Evolutionary conservation across 768 basidiomycete species (phyloP), one percentile per base, ranked within the genome.

Genomic region (Butyriboletus loyo): DNA sequence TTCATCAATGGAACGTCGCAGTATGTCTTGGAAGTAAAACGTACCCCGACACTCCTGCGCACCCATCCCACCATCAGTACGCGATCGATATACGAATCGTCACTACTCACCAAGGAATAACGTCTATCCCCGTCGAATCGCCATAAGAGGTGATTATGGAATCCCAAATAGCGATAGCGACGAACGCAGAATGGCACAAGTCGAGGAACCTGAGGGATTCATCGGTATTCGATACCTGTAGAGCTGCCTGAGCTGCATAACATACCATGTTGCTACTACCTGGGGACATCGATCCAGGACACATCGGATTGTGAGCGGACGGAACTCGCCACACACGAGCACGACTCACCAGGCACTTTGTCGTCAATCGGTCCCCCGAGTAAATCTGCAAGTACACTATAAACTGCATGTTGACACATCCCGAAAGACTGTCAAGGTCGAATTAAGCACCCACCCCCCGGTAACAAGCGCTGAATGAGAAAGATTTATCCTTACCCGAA

Each of bases 321-420:
- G 13, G 11, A 32, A 30, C 5, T 22, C 14, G 14, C 0, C 19
- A 37, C 28, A 32, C 11, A 1, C 30, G n/a, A 37, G 27, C 1
- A 7, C 14, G 22, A 50, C 64, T 49, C 13, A 67, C 65, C 40
- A 66, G 30, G 1, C 25, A 42, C 41, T 56, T 60, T 37, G 46
- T 62, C n/a, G 22, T 46, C 65, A 55, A 57, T 28, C 36, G 35
- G 11, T 66, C 64, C 5, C 11, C 14, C 3, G 63, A 27, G 36
- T 59, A 57, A 22, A 34, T 7, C 25, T 64, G 59, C 56, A 42
- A 67, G 38, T 65, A 67, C 39, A 65, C 38, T 17, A 65, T 30
- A 35, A 59, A 65, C 54, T 66, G 64, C 57, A 67, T 55, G 25
- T 46, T 59, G 34, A 65, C 50, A 27, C 66, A 67, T 51, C 64